phyloP scores from a whole-genome alignment of 2,329 filamentous ascomycete species.

The Cadophora malorum region DNA sequence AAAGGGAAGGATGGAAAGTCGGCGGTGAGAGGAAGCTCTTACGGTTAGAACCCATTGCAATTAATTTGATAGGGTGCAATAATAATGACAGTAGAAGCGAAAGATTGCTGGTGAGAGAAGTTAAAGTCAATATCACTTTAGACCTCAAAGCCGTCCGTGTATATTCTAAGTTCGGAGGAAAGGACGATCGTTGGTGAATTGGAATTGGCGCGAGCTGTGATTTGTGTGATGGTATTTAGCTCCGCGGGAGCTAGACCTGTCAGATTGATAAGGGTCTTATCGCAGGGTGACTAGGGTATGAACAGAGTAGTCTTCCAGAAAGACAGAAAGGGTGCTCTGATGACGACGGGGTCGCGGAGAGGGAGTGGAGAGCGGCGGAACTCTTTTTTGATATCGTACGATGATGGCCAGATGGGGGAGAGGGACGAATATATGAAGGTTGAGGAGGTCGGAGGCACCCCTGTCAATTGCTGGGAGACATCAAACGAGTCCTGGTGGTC shows the following conservation, averaged over 20 bases:
- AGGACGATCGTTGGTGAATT: conserved; percentile 11
- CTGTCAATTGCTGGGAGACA: conserved; percentile 16
- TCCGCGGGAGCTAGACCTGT: conserved; percentile 10
- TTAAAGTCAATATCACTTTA: background rate
- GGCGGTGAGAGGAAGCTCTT: conserved; percentile 22
- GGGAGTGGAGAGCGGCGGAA: conserved; percentile 6
- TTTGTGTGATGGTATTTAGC: conserved; percentile 5
- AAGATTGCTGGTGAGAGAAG: background rate
- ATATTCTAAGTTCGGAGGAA: conserved; percentile 1
- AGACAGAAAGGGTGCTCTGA: conserved; percentile 1
- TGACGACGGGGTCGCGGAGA: background rate
- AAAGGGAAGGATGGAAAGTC: conserved; percentile 18
- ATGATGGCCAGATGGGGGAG: conserved; percentile 15
- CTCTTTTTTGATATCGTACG: conserved; percentile 7
- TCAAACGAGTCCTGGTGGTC: conserved; percentile 24
- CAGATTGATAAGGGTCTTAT: conserved; percentile 13
- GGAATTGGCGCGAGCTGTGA: conserved; percentile 11
- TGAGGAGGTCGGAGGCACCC: conserved; percentile 5
- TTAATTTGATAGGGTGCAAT: background rate
- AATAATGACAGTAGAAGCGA: background rate
- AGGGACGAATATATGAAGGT: conserved; percentile 28
- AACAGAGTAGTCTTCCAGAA: background rate
- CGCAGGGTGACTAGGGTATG: background rate
- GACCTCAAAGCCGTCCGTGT: background rate
- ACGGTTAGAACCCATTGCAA: conserved; percentile 26